Evolutionary conservation across 495 filamentous ascomycete species (phyloP).

Genomic region (Astrothelium subdiscretum): DNA sequence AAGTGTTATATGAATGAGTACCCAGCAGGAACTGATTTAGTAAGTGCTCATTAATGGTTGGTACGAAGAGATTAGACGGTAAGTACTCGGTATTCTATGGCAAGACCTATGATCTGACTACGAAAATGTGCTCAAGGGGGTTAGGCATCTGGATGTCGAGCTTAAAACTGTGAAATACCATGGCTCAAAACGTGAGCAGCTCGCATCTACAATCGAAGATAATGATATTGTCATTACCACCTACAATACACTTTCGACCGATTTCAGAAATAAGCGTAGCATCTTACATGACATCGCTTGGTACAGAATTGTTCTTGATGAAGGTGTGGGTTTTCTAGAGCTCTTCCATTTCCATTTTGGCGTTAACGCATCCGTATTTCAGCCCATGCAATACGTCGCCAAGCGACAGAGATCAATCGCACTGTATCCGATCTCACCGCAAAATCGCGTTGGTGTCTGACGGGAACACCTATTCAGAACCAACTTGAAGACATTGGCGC

Average conservation of each 20-base stretch:
- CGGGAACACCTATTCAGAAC: conserved; percentile 94
- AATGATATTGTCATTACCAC: conserved; percentile 97
- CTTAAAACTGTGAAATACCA: conserved; percentile 73
- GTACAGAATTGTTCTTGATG: conserved; percentile 91
- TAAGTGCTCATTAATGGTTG: conserved; percentile 22
- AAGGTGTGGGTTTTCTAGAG: conserved; percentile 87
- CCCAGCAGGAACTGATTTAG: not conserved
- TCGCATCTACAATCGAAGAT: conserved; percentile 52
- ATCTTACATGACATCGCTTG: conserved; percentile 74
- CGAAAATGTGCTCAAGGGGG: not conserved
- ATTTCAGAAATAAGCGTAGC: conserved; percentile 78
- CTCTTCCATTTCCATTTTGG: not conserved
- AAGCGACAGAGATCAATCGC: conserved; percentile 67
- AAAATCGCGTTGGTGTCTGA: conserved; percentile 84
- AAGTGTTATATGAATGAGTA: not conserved
- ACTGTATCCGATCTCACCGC: conserved; percentile 72
- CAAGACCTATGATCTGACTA: not conserved
- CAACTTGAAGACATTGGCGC: conserved; percentile 95
- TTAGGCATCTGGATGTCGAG: conserved; percentile 19
- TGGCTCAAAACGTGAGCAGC: conserved; percentile 59
- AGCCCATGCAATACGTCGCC: conserved; percentile 82
- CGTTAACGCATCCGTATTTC: not conserved
- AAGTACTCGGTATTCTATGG: conserved; percentile 9
- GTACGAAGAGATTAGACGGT: conserved; percentile 25
- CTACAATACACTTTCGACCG: conserved; percentile 86